A percentile compares a stretch with the other conserved stretches of the same genome.
Conservation (phyloP, 1,284 basidiomycete genomes). For the Melanopsichium pennsylvanicum region DNA sequence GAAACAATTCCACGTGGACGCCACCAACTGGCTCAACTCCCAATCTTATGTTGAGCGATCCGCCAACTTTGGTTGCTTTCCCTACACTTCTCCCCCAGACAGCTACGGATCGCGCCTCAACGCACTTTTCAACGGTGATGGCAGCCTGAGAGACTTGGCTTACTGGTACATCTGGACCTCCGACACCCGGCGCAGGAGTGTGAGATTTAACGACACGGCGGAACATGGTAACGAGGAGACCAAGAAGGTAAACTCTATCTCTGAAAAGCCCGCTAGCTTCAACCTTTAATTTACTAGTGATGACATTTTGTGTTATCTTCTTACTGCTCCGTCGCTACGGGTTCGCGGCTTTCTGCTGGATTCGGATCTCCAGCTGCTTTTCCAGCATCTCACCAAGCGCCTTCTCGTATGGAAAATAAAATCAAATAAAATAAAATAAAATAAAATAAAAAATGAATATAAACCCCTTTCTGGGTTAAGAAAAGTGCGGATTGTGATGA, state of each 20-base stretch:
- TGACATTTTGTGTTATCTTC: no score
- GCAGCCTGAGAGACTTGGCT: conserved; percentile 34
- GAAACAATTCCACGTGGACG: conserved; percentile 53
- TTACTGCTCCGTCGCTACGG: no score
- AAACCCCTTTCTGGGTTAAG: no score
- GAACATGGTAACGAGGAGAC: conserved; percentile 27
- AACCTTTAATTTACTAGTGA: conserved; percentile 9
- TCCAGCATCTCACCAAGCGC: no score
- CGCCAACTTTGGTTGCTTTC: conserved; percentile 59
- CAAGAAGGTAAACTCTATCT: conserved; percentile 16
- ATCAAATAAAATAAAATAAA: no score
- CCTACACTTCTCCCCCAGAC: conserved; percentile 49
- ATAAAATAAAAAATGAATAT: no score
- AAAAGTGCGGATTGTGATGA: conserved; percentile 1
- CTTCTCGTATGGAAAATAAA: no score
- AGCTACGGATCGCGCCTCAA: conserved; percentile 48
- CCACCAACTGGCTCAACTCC: conserved; percentile 46
- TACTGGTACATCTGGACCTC: conserved; percentile 45
- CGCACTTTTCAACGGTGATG: conserved; percentile 53
- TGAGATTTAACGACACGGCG: conserved; percentile 19
- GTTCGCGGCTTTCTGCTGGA: no score
- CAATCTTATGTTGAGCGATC: conserved; percentile 53
- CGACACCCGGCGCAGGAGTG: conserved; percentile 9
- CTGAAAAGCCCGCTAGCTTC: conserved; percentile 35
- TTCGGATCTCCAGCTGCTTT: no score